Conservation (phyloP, 495 filamentous ascomycete genomes). For the Cenococcum geophilum region DNA sequence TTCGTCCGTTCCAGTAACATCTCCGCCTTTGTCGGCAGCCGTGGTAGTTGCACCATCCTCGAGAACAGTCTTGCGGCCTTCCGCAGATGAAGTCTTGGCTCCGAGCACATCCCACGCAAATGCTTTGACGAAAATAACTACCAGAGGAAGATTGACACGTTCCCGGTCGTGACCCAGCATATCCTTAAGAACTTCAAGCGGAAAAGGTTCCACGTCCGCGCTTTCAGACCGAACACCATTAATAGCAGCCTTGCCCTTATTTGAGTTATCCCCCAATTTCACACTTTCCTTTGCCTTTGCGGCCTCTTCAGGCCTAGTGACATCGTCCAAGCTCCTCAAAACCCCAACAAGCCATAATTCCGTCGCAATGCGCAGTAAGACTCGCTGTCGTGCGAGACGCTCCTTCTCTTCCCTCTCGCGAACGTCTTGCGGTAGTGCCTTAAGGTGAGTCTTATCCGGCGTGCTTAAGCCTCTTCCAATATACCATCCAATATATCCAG, state of each 20-base stretch:
- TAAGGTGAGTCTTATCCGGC: slow-evolving; percentile 80
- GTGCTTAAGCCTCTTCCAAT: slow-evolving; percentile 88
- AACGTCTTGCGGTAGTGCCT: slow-evolving; percentile 68
- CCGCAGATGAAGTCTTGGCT: slow-evolving; percentile 57
- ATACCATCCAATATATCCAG: slow-evolving; percentile 83
- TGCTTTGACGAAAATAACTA: slow-evolving; percentile 90
- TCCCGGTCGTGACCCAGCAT: slow-evolving; percentile 88
- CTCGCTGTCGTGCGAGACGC: slow-evolving; percentile 74
- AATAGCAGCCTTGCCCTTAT: slow-evolving; percentile 45
- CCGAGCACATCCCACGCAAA: slow-evolving; percentile 96
- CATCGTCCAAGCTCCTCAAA: slow-evolving; percentile 82
- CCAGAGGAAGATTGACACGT: slow-evolving; percentile 81
- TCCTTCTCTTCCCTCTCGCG: slow-evolving; percentile 96
- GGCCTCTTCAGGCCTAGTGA: slow-evolving; percentile 75
- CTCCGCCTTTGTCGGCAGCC: slow-evolving; percentile 46
- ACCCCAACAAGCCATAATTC: slow-evolving; percentile 94
- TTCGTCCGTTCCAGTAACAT: slow-evolving; percentile 44
- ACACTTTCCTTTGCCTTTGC: slow-evolving; percentile 55
- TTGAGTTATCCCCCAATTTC: slow-evolving; percentile 42
- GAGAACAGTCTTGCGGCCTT: slow-evolving; percentile 76
- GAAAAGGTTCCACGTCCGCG: slow-evolving; percentile 67
- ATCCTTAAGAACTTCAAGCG: slow-evolving; percentile 93
- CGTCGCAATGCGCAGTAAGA: slow-evolving; percentile 81
- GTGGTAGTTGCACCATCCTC: slow-evolving; percentile 67
- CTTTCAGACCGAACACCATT: slow-evolving; percentile 40